phyloP scores from a whole-genome alignment of 805 yeast genomes.

The Lipomyces yamadae region DNA sequence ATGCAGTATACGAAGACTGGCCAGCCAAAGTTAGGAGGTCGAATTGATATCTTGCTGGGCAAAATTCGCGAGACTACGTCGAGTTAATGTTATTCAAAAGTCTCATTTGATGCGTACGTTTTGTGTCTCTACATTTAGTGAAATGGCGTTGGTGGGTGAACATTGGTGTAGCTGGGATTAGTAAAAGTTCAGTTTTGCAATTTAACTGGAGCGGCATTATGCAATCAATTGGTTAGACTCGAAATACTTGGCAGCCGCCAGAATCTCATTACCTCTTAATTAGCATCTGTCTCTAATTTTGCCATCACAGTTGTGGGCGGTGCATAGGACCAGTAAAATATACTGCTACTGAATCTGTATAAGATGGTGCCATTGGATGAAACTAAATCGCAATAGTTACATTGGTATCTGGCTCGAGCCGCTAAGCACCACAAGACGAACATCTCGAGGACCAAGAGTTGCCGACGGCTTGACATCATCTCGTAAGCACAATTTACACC shows the following conservation, averaged over 20 bases:
- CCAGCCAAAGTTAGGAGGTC: conserved; percentile 35
- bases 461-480: conserved; percentile 3
- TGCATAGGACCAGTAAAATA: too few relatives aligned
- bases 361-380: too few relatives aligned
- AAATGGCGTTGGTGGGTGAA: neutral
- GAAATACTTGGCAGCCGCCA: too few relatives aligned
- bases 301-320: neutral
- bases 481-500: neutral
- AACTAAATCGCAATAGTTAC: too few relatives aligned
- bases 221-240: neutral
- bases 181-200: neutral
- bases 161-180: neutral
- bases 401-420: too few relatives aligned
- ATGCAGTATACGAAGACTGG: conserved; percentile 28
- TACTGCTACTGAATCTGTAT: too few relatives aligned
- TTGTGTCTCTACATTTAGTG: neutral
- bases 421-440: neutral
- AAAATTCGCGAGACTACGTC: conserved; percentile 17
- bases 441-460: neutral
- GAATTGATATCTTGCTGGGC: conserved; percentile 30
- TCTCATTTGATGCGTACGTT: neutral
- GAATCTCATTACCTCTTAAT: too few relatives aligned
- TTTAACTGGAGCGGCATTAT: neutral
- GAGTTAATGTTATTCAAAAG: neutral
- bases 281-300: too few relatives aligned